These are phyloP conservation scores for Eleusine coracana DNA, from an alignment of 176 grass and related monocot species.

Conservation along the genomic window DNA sequence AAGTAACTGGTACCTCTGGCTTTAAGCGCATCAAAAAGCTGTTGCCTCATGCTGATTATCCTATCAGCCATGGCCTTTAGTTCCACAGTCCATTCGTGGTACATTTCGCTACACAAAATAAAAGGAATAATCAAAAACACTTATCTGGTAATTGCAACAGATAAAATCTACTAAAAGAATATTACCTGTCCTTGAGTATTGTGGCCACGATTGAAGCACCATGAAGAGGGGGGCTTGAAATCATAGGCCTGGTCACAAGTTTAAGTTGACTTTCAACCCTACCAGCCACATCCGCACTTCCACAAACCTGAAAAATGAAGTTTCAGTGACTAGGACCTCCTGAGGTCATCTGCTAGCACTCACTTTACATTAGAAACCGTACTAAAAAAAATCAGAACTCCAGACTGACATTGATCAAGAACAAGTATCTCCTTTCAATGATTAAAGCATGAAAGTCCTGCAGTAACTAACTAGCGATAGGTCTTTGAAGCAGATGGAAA, in stretches of 20 bases:
- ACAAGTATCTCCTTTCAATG: constrained; percentile 8
- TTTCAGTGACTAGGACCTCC: constrained; percentile 10
- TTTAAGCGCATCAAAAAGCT: constrained; percentile 80
- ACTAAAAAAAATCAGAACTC: background rate
- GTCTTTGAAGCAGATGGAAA: background rate
- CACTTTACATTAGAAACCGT: background rate
- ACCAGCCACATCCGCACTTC: constrained; percentile 70
- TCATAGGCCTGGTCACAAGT: constrained; percentile 99
- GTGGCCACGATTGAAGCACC: constrained; percentile 95
- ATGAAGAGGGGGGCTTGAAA: constrained; percentile 96
- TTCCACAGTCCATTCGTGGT: constrained; percentile 88
- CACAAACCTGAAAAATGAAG: constrained; percentile 73
- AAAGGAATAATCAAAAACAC: constrained; percentile 25
- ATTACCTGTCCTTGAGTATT: constrained; percentile 80
- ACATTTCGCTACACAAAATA: constrained; percentile 66
- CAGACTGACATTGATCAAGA: background rate
- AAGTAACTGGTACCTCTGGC: constrained; percentile 69
- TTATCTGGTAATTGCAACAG: background rate
- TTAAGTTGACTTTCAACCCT: constrained; percentile 99
- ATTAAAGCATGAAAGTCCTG: background rate
- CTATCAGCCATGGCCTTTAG: constrained; percentile 98
- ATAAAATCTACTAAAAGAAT: constrained; percentile 27
- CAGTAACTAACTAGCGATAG: background rate
- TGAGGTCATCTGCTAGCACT: background rate
- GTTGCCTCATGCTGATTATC: constrained; percentile 92